phyloP scores from a whole-genome alignment of 495 filamentous ascomycete species.

The Aspergillus incahuasiensis region DNA sequence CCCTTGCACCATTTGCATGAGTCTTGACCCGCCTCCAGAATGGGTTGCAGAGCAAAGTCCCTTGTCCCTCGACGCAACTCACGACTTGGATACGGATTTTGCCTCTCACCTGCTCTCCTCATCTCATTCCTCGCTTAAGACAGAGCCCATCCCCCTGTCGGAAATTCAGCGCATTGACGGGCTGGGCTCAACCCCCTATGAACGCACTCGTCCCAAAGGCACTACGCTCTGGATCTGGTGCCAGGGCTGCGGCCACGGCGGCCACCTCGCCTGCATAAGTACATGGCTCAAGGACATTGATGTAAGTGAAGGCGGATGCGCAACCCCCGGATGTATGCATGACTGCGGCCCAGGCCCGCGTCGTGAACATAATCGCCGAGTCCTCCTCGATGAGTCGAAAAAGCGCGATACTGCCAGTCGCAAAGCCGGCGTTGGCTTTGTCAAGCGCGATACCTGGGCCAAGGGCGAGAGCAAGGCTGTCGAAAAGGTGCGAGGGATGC shows the following conservation, averaged over 20 bases:
- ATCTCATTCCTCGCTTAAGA: constrained; percentile 27
- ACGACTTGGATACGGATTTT: constrained; percentile 18
- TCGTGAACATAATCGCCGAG: constrained; percentile 41
- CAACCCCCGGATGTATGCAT: constrained; percentile 67
- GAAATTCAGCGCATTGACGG: constrained; percentile 20
- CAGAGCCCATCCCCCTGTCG: constrained; percentile 26
- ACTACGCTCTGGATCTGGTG: constrained; percentile 62
- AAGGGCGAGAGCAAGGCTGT: constrained; percentile 42
- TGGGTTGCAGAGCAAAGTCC: constrained; percentile 34
- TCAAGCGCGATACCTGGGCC: constrained; percentile 41
- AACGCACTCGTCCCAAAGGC: constrained; percentile 27
- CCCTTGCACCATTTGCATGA: constrained; percentile 45
- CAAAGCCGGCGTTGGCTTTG: constrained; percentile 32
- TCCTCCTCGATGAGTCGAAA: constrained; percentile 33
- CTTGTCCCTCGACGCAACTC: constrained; percentile 15
- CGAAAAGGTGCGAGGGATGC: constrained; percentile 46
- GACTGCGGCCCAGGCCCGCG: constrained; percentile 64
- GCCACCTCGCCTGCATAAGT: constrained; percentile 63
- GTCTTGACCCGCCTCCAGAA: constrained; percentile 45
- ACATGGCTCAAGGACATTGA: constrained; percentile 57
- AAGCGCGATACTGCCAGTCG: constrained; percentile 35
- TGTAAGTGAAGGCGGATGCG: constrained; percentile 65
- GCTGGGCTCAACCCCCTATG: constrained; percentile 11
- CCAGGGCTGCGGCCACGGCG: constrained; percentile 70
- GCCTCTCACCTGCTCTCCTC: constrained; percentile 26